Base-by-base conservation (phyloP, 345 rosid genomes). In the Citrus trifoliata region DNA sequence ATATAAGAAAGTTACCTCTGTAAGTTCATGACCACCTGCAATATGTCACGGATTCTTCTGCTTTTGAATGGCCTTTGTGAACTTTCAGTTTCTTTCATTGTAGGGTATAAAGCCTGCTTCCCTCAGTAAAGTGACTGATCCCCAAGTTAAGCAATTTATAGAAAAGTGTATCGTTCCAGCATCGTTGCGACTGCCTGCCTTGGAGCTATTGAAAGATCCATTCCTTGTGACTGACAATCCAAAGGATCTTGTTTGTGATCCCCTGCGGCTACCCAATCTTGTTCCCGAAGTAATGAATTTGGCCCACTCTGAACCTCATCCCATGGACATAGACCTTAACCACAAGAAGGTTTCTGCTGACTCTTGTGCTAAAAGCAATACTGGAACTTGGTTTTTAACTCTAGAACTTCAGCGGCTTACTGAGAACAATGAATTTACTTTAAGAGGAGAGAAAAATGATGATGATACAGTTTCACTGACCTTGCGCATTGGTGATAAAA, bases 141-240 rank as follows among this genome's bases (percentile, higher is more conserved):
- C 91, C 30, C 86, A 85, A 79, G 87, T 89, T 59, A 92, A 79
- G 91, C 83, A 85, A 69, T 90, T 95, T 76, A 95, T 95, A 51
- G 98, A 95, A 87, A 93, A 91, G 82, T 95, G 99, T 82, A 89
- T 95, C 56, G 89, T 88, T 86, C 92, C 96, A 59, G 97, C 93
- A 42, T 58, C 89, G 6, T 65, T 79, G 28, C 87, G 98, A 80
- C 83, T 91, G 78, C 82, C 93, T 79, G 97, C 99, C 7, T 35
- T 73, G 4, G 95, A 90, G 71, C 97, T 94, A 79, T 83, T 88
- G 80, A 91, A 86, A 75, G 98, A 96, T 79, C 88, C 94, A 2
- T 96, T 92, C 83, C 91, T 96, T 67, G 81, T 80, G 19, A 62
- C 67, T 66, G 88, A 85, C 40, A 87, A 71, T 71, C 61, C 85